Evolutionary conservation across 352 stramenopile genomes (phyloP), one percentile per base, ranked within the genome.

Genomic region (Phytophthora sp.): DNA sequence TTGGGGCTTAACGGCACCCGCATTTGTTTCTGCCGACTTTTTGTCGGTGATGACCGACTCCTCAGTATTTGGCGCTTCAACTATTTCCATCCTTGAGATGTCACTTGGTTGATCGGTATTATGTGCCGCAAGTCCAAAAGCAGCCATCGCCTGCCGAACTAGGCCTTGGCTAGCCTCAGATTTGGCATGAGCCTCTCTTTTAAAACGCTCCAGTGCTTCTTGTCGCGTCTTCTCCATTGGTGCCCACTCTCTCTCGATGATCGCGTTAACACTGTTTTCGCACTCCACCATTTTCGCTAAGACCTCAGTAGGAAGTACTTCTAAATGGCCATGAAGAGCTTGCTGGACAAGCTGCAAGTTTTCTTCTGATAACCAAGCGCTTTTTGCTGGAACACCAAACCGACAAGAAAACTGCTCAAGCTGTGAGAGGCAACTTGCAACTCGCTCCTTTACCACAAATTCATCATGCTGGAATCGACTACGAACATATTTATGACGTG

Each of bases 241-340:
- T 10, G 77, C 53, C 83, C 83, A 92, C 50, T 91, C 67, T 8
- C 59, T 75, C 39, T 72, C 67, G 32, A 92, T 89, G 18, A 81
- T 27, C 5, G 26, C 11, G 28, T 84, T 89, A 9, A 80, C 77
- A 4, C 31, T 18, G 23, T 72, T 73, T 52, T 92, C 83, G 21
- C 74, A 75, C 1, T 76, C 58, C 20, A 89, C 49, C 79, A 92
- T 92, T 21, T 62, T 71, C 38, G 77, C 58, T 34, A 91, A 74
- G 0, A 91, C 77, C 1, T 82, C 67, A 0, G 74, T 62, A 8
- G 83, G 74, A 1, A 91, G 48, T 9, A 89, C 66, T 60, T 88
- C 77, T 8, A 91, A 62, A 59, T 91, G 83, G 0, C 69, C 76
- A 23, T 88, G 72, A 24, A 92, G 44, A 35, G 83, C 79, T 31